phyloP scores from a whole-genome alignment of 2,329 filamentous ascomycete genomes.

The Bipolaris victoriae region DNA sequence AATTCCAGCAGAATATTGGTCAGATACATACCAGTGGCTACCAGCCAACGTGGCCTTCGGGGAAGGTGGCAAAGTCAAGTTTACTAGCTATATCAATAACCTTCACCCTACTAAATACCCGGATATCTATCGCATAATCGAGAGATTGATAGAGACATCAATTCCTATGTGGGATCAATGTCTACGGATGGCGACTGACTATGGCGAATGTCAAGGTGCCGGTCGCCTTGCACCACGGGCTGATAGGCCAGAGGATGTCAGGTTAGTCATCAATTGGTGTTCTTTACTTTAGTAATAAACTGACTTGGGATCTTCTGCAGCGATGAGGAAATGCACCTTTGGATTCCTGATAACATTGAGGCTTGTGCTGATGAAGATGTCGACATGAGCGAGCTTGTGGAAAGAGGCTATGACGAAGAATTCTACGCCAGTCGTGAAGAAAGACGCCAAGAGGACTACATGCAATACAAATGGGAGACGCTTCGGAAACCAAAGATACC shows the following conservation, averaged over 20 bases:
- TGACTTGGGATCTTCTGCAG: conserved; percentile 2
- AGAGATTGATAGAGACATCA: conserved; percentile 25
- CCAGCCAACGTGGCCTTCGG: conserved; percentile 58
- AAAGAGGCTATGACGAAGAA: background rate
- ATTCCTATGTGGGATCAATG: conserved; percentile 36
- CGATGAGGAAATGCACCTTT: conserved; percentile 22
- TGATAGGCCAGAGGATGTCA: conserved; percentile 1
- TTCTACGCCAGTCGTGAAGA: background rate
- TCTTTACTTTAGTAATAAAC: background rate
- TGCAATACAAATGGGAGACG: conserved; percentile 22
- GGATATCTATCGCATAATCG: conserved; percentile 28
- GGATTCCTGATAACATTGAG: conserved; percentile 19
- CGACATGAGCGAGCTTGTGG: background rate
- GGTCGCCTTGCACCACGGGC: conserved; percentile 20
- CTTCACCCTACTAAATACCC: conserved; percentile 52
- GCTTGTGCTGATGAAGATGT: conserved; percentile 3
- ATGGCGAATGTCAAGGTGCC: conserved; percentile 8
- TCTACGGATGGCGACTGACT: conserved; percentile 9
- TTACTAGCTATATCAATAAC: conserved; percentile 63
- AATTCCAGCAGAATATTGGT: conserved; percentile 28
- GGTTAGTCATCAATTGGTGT: background rate
- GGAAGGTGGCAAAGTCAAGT: conserved; percentile 41
- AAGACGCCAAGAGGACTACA: conserved; percentile 1
- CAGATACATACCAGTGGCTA: conserved; percentile 53
- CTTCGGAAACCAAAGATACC: conserved; percentile 26